Conservation (phyloP, 352 stramenopile genomes). For the Saprolegnia parasitica region DNA sequence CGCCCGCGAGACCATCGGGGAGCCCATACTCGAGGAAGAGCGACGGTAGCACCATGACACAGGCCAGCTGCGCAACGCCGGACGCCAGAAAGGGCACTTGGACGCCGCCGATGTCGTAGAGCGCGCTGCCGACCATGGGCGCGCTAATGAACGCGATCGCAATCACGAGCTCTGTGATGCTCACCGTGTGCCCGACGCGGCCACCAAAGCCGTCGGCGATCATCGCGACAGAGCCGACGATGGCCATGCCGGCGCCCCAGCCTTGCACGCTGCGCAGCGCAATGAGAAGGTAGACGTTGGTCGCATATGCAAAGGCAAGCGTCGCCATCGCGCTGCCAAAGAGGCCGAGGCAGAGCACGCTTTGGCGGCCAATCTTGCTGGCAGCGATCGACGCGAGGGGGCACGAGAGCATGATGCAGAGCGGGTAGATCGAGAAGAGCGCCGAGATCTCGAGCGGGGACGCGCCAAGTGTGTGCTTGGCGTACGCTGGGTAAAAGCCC, state of each 20-base stretch:
- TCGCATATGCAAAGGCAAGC: constrained; percentile 58
- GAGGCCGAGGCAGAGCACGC: constrained; percentile 63
- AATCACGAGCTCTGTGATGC: constrained; percentile 64
- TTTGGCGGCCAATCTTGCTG: constrained; percentile 46
- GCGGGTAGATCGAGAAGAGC: constrained; percentile 69
- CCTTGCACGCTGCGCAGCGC: constrained; percentile 54
- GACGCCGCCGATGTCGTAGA: constrained; percentile 52
- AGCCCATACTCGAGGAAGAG: constrained; percentile 75
- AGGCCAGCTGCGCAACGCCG: constrained; percentile 50
- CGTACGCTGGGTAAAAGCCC: constrained; percentile 69
- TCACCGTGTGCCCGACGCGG: constrained; percentile 49
- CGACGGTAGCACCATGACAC: constrained; percentile 60
- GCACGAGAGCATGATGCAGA: constrained; percentile 72
- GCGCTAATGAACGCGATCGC: constrained; percentile 57
- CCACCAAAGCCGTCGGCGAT: constrained; percentile 58
- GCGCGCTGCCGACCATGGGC: constrained; percentile 49
- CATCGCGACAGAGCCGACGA: constrained; percentile 62
- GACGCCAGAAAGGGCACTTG: constrained; percentile 56
- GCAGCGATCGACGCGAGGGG: constrained; percentile 47
- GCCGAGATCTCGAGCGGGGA: constrained; percentile 46
- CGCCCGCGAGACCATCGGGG: constrained; percentile 48
- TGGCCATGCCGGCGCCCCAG: constrained; percentile 39
- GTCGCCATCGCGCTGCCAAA: constrained; percentile 59
- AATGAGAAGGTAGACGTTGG: constrained; percentile 38
- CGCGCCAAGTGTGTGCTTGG: constrained; percentile 42